Conservation (phyloP, 1,139 yeast species). For the Hemisphaericaspora xylanilytica region DNA sequence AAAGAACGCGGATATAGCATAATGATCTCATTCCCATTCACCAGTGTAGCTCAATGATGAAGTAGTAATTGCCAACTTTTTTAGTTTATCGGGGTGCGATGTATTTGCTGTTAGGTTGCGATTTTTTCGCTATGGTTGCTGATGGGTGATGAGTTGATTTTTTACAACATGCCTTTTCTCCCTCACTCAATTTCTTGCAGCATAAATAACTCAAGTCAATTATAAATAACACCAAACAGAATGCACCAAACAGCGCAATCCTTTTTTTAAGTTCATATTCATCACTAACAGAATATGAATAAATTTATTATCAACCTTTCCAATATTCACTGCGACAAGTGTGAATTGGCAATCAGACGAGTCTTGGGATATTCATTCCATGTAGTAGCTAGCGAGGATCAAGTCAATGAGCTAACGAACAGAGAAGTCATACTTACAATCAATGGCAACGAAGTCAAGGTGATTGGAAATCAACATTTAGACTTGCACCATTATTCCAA, state of each 20-base stretch:
- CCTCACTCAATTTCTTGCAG: too few relatives aligned
- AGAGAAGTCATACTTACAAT: constrained; percentile 17
- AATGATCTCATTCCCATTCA: too few relatives aligned
- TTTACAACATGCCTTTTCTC: too few relatives aligned
- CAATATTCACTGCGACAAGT: constrained; percentile 54
- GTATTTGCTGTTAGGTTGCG: too few relatives aligned
- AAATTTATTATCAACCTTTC: constrained; percentile 29
- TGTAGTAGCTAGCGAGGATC: constrained; percentile 14
- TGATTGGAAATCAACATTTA: constrained; percentile 16
- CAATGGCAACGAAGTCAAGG: constrained; percentile 20
- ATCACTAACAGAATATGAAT: constrained; percentile 21
- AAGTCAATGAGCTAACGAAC: constrained; percentile 6
- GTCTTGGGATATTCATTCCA: constrained; percentile 17
- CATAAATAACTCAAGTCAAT: too few relatives aligned
- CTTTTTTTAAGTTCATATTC: not conserved
- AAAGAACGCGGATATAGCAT: too few relatives aligned
- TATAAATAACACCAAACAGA: too few relatives aligned
- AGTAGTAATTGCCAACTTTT: too few relatives aligned
- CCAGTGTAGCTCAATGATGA: too few relatives aligned
- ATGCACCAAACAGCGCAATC: not conserved
- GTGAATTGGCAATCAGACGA: constrained; percentile 35
- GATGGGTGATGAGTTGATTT: too few relatives aligned
- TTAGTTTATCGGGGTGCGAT: too few relatives aligned
- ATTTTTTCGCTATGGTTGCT: too few relatives aligned
- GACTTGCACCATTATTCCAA: constrained; percentile 19